Conservation (phyloP, 148 eudicot genomes). For the Cornus florida region DNA sequence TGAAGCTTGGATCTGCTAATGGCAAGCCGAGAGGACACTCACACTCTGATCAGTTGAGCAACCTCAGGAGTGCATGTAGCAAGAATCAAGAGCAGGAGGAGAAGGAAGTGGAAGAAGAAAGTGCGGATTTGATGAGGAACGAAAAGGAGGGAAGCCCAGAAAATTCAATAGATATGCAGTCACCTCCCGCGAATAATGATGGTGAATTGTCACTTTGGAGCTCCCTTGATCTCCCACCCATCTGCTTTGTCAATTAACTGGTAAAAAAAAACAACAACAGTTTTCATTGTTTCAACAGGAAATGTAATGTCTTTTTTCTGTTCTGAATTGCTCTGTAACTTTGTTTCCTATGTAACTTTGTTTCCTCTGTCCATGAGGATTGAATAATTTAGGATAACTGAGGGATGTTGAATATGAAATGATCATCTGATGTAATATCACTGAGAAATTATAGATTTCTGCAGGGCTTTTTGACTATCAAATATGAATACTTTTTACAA, state of each 20-base stretch:
- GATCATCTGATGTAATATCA: not conserved
- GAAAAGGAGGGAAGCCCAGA: constrained; percentile 8
- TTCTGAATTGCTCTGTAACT: not conserved
- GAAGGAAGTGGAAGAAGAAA: constrained; percentile 14
- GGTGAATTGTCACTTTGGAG: constrained; percentile 44
- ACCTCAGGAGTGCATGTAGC: constrained; percentile 16
- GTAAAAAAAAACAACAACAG: not conserved
- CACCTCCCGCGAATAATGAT: constrained; percentile 16
- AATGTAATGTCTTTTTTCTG: not conserved
- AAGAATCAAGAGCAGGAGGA: constrained; percentile 13
- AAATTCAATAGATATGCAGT: not conserved
- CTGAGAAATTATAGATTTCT: too few species aligned
- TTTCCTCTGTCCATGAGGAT: not conserved
- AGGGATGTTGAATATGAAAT: not conserved
- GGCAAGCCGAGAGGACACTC: not conserved
- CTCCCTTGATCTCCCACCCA: constrained; percentile 47
- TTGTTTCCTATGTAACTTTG: not conserved
- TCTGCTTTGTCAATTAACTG: constrained; percentile 39
- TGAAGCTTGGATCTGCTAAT: constrained; percentile 26
- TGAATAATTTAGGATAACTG: not conserved
- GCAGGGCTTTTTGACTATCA: too few species aligned
- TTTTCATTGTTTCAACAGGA: not conserved
- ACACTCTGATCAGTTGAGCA: constrained; percentile 20
- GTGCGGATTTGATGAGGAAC: not conserved
- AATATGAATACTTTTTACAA: not conserved